Base-by-base conservation (phyloP, 2,329 filamentous ascomycete genomes). In the Aphanocladium album region DNA sequence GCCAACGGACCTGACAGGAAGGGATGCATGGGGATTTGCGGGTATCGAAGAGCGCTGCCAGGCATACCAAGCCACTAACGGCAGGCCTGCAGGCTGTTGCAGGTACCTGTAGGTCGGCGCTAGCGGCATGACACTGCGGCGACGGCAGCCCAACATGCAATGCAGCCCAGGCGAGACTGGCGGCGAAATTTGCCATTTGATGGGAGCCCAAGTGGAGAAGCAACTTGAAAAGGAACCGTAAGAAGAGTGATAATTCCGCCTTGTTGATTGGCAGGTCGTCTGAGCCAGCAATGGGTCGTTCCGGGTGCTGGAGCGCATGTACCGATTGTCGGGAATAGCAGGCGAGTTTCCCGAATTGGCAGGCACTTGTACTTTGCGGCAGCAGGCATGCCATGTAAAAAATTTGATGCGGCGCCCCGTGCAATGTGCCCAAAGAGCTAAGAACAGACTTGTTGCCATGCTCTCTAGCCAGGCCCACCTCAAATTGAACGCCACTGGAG, bases 261-360 rank as follows among this genome's bases (percentile, higher is more conserved):
- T 57, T 30, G 43, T 23, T 27, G 3, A 11, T 9, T 17, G 6
- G 35, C 16, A 39, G n/a, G n/a, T n/a, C n/a, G n/a, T n/a, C n/a
- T n/a, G n/a, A n/a, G n/a, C n/a, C n/a, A n/a, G n/a, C n/a, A n/a
- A n/a, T n/a, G n/a, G n/a, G n/a, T n/a, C n/a, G n/a, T n/a, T n/a
- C n/a, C n/a, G n/a, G n/a, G n/a, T n/a, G n/a, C n/a, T n/a, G 9
- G 35, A 12, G 9, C 39, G 45, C 30, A 39, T 49, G 43, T 39
- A n/a, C 12, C 12, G 16, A 16, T 57, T 43, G 47, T 49, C 21
- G 45, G 43, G 43, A 49, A 49, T 39, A 49, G 43, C 47, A 57
- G 54, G 54, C 45, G 30, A 41, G 43, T 43, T 49, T 57, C 54
- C 54, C 54, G 12, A 57, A 57, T 57, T 27, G 54, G 54, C 45